These are phyloP conservation scores for Candolleomyces eurysporus DNA, from an alignment of 768 basidiomycete genomes.

Conservation along the genomic window DNA sequence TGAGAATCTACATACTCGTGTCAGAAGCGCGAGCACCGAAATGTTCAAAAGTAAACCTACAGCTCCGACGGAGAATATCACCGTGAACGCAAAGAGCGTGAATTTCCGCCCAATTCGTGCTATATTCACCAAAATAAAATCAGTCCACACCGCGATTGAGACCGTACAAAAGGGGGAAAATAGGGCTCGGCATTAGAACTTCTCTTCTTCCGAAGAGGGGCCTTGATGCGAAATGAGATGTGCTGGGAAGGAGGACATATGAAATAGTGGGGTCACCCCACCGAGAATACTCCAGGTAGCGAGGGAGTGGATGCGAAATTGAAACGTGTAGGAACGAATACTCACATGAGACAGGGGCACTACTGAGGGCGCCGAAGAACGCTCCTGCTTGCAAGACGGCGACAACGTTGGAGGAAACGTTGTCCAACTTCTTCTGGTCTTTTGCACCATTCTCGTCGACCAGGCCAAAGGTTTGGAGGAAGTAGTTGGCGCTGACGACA, in stretches of 20 bases:
- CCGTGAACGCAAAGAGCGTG: slow-evolving; percentile 58
- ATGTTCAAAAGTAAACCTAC: slow-evolving; percentile 35
- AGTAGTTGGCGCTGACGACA: slow-evolving; percentile 62
- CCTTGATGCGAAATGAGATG: not conserved
- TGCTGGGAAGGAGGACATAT: not conserved
- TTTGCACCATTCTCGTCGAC: slow-evolving; percentile 39
- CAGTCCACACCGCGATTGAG: not conserved
- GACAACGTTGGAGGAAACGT: slow-evolving; percentile 79
- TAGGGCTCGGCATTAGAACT: not conserved
- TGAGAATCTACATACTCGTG: slow-evolving; percentile 49
- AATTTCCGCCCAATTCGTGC: slow-evolving; percentile 64
- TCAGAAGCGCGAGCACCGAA: not conserved
- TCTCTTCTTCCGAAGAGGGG: not conserved
- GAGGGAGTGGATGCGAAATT: not conserved
- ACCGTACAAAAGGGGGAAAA: not conserved
- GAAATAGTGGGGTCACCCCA: not conserved
- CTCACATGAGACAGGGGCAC: slow-evolving; percentile 67
- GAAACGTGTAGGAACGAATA: not conserved
- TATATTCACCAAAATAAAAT: slow-evolving; percentile 20
- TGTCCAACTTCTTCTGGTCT: slow-evolving; percentile 37
- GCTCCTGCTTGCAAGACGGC: slow-evolving; percentile 86
- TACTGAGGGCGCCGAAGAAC: slow-evolving; percentile 82
- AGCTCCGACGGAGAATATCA: slow-evolving; percentile 71
- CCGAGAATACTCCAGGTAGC: not conserved
- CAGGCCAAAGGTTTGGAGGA: slow-evolving; percentile 62